phyloP scores from a whole-genome alignment of 768 basidiomycete genomes.

The Lactarius tabidus region DNA sequence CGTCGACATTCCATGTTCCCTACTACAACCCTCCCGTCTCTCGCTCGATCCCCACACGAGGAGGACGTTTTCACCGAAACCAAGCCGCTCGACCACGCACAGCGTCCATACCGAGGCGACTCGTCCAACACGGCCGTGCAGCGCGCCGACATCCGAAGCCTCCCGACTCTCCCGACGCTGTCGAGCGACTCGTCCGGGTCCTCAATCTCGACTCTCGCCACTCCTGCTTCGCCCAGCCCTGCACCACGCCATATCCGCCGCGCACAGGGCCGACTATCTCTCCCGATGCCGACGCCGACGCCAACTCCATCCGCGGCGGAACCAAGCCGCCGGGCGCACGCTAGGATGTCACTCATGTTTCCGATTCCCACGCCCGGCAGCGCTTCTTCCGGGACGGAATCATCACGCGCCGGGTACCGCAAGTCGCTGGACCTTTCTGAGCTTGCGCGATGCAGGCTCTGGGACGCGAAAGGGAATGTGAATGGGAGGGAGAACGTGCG shows the following conservation, averaged over 20 bases:
- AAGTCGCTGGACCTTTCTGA: background rate
- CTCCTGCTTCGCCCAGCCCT: conserved; percentile 1
- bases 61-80: background rate
- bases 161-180: background rate
- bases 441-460: background rate
- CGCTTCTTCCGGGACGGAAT: background rate
- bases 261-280: background rate
- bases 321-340: background rate
- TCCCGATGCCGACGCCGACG: background rate
- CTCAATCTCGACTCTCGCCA: conserved; percentile 1
- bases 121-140: background rate
- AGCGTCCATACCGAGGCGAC: background rate
- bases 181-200: conserved; percentile 1
- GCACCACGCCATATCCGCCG: conserved; percentile 3
- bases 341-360: background rate
- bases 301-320: background rate
- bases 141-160: background rate
- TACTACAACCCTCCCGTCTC: background rate
- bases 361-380: background rate
- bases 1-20: background rate
- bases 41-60: background rate
- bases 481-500: background rate
- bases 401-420: background rate
- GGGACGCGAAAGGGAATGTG: background rate
- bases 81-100: background rate